Evolutionary conservation across 495 filamentous ascomycete genomes (phyloP).

Genomic region (Aspergillus saccharolyticus): DNA sequence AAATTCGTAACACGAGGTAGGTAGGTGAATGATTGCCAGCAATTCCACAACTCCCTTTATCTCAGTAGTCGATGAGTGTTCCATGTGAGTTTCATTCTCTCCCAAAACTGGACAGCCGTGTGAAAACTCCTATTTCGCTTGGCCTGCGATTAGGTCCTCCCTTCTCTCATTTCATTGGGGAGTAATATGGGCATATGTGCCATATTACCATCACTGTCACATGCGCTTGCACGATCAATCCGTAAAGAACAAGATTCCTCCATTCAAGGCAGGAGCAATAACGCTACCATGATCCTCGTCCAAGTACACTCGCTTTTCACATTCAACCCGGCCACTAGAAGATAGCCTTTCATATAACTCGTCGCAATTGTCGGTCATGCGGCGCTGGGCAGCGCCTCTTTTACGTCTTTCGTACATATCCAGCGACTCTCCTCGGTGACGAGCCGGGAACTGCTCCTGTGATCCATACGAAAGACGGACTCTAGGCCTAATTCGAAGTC

Average conservation of each 20-base stretch:
- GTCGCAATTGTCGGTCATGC: constrained; percentile 23
- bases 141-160: no score
- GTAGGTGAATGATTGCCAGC: no score
- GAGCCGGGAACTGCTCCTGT: constrained; percentile 18
- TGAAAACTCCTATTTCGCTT: no score
- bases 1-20: no score
- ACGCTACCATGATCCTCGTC: constrained; percentile 28
- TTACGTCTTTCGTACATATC: constrained; percentile 13
- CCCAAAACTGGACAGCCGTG: no score
- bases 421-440: constrained; percentile 4
- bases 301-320: constrained; percentile 13
- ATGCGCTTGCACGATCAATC: no score
- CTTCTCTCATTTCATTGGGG: no score
- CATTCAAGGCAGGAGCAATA: constrained; percentile 19
- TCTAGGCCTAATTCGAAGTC: background rate
- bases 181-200: no score
- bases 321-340: constrained; percentile 2
- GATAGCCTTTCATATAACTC: constrained; percentile 12
- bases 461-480: constrained; percentile 20
- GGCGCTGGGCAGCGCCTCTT: constrained; percentile 5
- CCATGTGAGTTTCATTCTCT: no score
- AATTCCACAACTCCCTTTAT: no score
- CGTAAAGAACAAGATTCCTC: constrained; percentile 17
- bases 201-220: no score
- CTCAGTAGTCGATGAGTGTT: no score